Base-by-base conservation (phyloP, 2,329 filamentous ascomycete species). In the Colletotrichum nymphaeae region DNA sequence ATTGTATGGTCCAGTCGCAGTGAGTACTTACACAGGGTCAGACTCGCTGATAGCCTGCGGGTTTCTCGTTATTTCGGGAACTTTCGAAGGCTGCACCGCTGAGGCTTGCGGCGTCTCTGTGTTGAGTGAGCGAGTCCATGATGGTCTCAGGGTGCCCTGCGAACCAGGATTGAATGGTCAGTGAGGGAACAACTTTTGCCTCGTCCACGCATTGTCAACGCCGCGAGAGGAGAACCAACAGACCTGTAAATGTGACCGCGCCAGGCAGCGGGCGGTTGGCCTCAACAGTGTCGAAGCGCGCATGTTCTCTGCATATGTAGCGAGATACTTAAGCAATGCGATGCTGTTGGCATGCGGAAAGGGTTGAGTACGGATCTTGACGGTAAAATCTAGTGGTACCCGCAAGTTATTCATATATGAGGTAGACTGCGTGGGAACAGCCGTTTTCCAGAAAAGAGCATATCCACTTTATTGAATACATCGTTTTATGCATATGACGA, bases 211-310 rank as follows among this genome's bases (percentile, higher is more conserved):
- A 24, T 53, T 16, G 19, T n/a, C 16, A 5, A 22, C n/a, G 22
- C 37, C 19, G 16, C 24, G 22, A 19, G n/a, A 19, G 22, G 12
- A 16, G 9, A 5, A 35, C 19, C 22, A 35, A 60, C 53, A 12
- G 6, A 64, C 70, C 66, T 64, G 66, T 63, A 46, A 6, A 14
- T n/a, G 53, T 60, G 59, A 37, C 30, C 55, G 30, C 58, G 16
- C 52, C 37, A 63, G 30, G n/a, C 28, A 72, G 56, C 60, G 35
- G 49, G 55, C n/a, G 30, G 55, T 63, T 26, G 64, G 56, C 30
- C 68, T 46, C 53, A 67, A 49, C 57, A 73, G 30, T 42, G 49
- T 72, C 55, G 68, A 62, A 63, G 57, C 35, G 26, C 71, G 71
- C 71, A 73, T 73, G 19, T 56, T 67, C 35, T 58, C 46, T 42